Base-by-base conservation (phyloP, 805 yeast genomes). In the Candida peoriensis region DNA sequence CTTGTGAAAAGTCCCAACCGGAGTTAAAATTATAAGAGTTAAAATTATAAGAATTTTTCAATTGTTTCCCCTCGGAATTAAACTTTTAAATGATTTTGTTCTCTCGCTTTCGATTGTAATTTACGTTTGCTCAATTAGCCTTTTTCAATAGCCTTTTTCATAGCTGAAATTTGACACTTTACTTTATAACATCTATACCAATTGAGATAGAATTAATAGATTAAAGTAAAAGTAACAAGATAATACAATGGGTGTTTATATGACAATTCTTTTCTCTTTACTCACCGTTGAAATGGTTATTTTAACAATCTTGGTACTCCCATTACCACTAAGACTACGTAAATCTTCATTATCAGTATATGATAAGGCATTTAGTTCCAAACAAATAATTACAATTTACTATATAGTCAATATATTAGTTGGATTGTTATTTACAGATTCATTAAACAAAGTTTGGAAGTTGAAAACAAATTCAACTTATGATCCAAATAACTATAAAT, bases 201-300 rank as follows among this genome's bases (percentile, higher is more conserved):
- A n/a, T n/a, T n/a, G n/a, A n/a, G n/a, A n/a, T n/a, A n/a, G n/a
- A n/a, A n/a, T n/a, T n/a, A n/a, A n/a, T n/a, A n/a, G n/a, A n/a
- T n/a, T n/a, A n/a, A n/a, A n/a, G n/a, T n/a, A n/a, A n/a, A n/a
- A n/a, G n/a, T 21, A 21, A 21, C 12, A 24, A 28, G 10, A 34
- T n/a, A n/a, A n/a, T n/a, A 39, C 16, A 29, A 50, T 50, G 55
- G 44, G 55, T 28, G 34, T 50, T 20, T 46, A 46, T 24, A 48
- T 50, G 54, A 21, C 54, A 20, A 24, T 50, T 26, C 42, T 68
- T 16, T 78, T 78, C 48, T 64, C 66, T 34, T 42, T 71, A 11
- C 60, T 78, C 33, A 52, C 70, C n/a, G 42, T 53, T n/a, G 76
- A 78, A 54, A 76, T 78, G 81, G 57, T 52, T 2, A 44, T 61